Evolutionary conservation across 2,329 filamentous ascomycete species (phyloP).

Genomic region (Fusarium sp.): DNA sequence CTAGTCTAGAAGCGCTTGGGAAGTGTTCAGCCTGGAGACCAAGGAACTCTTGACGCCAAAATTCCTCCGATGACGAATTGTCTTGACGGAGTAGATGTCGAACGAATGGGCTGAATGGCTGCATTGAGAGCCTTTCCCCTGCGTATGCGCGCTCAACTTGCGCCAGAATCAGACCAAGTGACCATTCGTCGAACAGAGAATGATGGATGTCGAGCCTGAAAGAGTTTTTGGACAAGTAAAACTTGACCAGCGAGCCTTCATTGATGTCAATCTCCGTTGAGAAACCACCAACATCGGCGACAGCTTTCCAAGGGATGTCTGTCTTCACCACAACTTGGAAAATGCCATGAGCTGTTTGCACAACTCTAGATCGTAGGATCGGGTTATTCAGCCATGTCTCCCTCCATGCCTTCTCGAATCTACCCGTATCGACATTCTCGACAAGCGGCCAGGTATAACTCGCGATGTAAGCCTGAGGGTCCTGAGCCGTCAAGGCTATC

Average conservation of each 20-base stretch:
- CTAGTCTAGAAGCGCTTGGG: neutral
- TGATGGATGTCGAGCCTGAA: conserved; percentile 5
- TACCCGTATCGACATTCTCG: neutral
- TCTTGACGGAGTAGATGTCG: neutral
- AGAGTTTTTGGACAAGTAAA: neutral
- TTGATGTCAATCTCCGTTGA: neutral
- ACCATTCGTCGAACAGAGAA: conserved; percentile 10
- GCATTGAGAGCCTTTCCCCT: neutral
- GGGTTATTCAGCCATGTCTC: neutral
- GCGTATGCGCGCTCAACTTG: neutral
- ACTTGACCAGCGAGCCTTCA: neutral
- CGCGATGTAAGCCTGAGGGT: neutral
- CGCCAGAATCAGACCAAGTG: neutral
- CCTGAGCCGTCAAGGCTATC: conserved; percentile 5
- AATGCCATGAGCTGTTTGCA: neutral
- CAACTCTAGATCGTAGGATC: neutral
- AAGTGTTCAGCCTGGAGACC: neutral
- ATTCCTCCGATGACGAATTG: neutral
- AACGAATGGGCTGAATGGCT: neutral
- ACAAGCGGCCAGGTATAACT: conserved; percentile 2
- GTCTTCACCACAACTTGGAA: neutral
- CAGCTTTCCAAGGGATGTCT: neutral
- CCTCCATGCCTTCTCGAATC: neutral
- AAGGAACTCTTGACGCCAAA: conserved; percentile 4
- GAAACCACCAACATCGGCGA: neutral